Conservation (phyloP, 1,284 basidiomycete species). For the Pyrrhoderma lamaoense region DNA sequence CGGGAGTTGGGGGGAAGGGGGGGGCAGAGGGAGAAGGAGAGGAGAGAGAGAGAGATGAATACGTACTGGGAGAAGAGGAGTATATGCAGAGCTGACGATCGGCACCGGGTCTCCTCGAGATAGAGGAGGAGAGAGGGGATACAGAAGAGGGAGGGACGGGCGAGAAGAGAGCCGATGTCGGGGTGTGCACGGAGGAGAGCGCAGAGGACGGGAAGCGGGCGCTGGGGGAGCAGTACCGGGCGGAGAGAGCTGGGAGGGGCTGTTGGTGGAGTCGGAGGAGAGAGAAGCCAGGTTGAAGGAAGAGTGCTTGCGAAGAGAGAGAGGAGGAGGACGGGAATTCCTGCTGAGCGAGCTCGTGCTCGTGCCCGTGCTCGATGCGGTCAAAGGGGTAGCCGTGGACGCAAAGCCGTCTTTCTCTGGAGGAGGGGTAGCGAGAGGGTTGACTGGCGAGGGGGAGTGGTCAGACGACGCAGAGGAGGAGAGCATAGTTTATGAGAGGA, state of each 20-base stretch:
- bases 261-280: background rate
- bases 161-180: background rate
- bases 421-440: conserved; percentile 10
- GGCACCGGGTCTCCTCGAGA: too few relatives aligned
- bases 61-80: too few relatives aligned
- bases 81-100: too few relatives aligned
- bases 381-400: too few relatives aligned
- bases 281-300: background rate
- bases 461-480: background rate
- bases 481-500: background rate
- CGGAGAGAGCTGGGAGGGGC: background rate
- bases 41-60: too few relatives aligned
- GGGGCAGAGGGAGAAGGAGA: too few relatives aligned
- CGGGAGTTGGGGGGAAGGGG: too few relatives aligned
- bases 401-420: conserved; percentile 7
- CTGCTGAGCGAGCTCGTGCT: too few relatives aligned
- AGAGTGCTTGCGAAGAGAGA: background rate
- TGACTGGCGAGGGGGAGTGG: background rate
- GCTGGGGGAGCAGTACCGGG: background rate
- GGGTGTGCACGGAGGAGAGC: background rate
- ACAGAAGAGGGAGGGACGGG: conserved; percentile 9
- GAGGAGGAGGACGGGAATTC: background rate
- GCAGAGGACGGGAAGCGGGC: background rate
- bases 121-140: too few relatives aligned
- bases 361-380: too few relatives aligned